Evolutionary conservation across 192 early-diverging fungal species (phyloP).

Genomic region (Jimgerdemannia lactiflua): DNA sequence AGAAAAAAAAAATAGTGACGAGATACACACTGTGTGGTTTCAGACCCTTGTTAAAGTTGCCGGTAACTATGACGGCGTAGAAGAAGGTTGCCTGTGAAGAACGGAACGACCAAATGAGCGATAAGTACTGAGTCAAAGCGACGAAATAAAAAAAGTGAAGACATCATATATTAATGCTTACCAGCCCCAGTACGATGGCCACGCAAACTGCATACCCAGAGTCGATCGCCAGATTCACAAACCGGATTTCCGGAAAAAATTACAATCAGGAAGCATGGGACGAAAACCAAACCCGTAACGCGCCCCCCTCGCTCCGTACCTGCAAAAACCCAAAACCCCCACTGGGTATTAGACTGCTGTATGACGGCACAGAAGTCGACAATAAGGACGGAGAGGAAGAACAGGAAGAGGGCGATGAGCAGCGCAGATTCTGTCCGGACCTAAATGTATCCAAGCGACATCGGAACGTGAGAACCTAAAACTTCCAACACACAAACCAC

Average conservation of each 20-base stretch:
- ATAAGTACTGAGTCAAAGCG: too few relatives aligned
- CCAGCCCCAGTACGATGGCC: neutral
- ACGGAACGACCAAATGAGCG: neutral
- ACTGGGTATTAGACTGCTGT: slow-evolving; percentile 21
- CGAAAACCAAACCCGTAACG: neutral
- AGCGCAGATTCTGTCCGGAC: slow-evolving; percentile 24
- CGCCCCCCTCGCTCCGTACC: slow-evolving; percentile 1
- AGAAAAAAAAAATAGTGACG: neutral
- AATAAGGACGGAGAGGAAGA: slow-evolving; percentile 23
- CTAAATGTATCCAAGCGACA: slow-evolving; percentile 3
- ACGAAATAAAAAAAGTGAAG: too few relatives aligned
- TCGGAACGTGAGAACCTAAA: neutral
- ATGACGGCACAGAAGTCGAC: slow-evolving; percentile 28
- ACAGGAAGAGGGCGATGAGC: slow-evolving; percentile 25
- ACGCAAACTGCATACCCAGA: slow-evolving; percentile 8
- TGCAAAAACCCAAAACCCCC: slow-evolving; percentile 35
- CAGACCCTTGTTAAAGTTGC: slow-evolving; percentile 33
- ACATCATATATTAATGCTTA: neutral
- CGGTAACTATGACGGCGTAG: slow-evolving; percentile 23
- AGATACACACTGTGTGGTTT: slow-evolving; percentile 12
- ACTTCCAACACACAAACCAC: neutral
- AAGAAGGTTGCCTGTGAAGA: slow-evolving; percentile 12
- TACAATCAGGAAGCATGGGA: neutral
- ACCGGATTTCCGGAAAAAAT: slow-evolving; percentile 7
- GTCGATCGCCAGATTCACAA: slow-evolving; percentile 15